Evolutionary conservation across 805 yeast species (phyloP).

Genomic region (Starmerella riodocensis): DNA sequence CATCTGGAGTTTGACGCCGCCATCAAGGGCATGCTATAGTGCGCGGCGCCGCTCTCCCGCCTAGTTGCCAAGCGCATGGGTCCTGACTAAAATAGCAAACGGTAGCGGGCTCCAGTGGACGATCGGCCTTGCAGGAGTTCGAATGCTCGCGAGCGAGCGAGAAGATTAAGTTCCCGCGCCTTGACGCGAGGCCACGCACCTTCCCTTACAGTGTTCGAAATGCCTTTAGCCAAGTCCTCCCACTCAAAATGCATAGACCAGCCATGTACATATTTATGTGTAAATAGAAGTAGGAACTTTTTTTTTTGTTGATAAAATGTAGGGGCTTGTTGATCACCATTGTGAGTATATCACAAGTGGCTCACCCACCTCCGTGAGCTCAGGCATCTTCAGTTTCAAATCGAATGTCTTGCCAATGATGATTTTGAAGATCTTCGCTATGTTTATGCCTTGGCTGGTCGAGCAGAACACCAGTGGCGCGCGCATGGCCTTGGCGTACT

Average conservation of each 20-base stretch:
- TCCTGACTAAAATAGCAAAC: too few relatives aligned
- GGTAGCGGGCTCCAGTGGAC: too few relatives aligned
- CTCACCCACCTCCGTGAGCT: slow-evolving; percentile 75
- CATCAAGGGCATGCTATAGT: slow-evolving; percentile 29
- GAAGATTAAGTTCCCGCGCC: too few relatives aligned
- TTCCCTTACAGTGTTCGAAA: too few relatives aligned
- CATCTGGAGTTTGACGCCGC: slow-evolving; percentile 47
- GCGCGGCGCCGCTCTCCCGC: too few relatives aligned
- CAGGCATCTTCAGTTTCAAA: slow-evolving; percentile 67
- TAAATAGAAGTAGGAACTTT: not conserved
- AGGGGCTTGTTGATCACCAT: too few relatives aligned
- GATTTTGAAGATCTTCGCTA: slow-evolving; percentile 85
- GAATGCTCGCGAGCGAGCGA: too few relatives aligned
- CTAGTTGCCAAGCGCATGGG: too few relatives aligned
- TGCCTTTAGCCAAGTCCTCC: too few relatives aligned
- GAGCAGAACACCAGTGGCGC: slow-evolving; percentile 77
- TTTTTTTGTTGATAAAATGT: not conserved
- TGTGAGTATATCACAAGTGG: slow-evolving; percentile 62
- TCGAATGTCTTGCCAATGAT: slow-evolving; percentile 85
- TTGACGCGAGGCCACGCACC: too few relatives aligned
- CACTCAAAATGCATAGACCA: too few relatives aligned
- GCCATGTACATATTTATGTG: not conserved
- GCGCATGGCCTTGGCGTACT: slow-evolving; percentile 80
- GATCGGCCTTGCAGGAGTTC: too few relatives aligned
- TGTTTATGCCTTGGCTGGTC: slow-evolving; percentile 80